phyloP scores from a whole-genome alignment of 2,329 filamentous ascomycete species.

The Triangularia verruculosa region DNA sequence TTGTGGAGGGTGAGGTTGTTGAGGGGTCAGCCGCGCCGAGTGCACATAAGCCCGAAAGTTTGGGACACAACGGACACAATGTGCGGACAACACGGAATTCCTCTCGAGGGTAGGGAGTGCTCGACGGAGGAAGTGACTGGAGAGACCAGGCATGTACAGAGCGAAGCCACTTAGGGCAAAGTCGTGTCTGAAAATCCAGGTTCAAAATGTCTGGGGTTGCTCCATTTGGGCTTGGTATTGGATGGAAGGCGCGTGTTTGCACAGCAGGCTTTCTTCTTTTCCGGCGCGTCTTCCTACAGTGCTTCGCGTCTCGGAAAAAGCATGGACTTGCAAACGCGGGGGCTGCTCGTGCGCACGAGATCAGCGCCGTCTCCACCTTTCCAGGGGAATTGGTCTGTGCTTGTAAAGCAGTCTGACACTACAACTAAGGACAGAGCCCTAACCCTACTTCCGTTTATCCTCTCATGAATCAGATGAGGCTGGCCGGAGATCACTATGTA shows the following conservation, averaged over 20 bases:
- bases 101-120: constrained; percentile 19
- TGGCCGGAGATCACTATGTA: neutral
- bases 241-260: neutral
- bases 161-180: constrained; percentile 11
- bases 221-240: neutral
- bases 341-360: neutral
- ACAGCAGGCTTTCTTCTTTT: neutral
- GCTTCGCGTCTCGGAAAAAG: neutral
- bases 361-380: neutral
- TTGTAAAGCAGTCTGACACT: neutral
- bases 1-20: neutral
- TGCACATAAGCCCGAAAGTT: constrained; percentile 15
- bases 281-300: neutral
- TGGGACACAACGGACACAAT: neutral
- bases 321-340: constrained; percentile 1
- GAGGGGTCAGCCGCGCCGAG: constrained; percentile 1
- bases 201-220: neutral
- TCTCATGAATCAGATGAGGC: no score
- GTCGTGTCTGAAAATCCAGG: constrained; percentile 5
- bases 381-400: neutral
- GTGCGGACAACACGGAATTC: constrained; percentile 7
- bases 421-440: no score
- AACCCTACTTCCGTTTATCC: no score
- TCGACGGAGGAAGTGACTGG: constrained; percentile 24
- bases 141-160: constrained; percentile 28